These are phyloP conservation scores for Tetrapisispora fleetii DNA, from an alignment of 805 yeast species.

Conservation along the genomic window DNA sequence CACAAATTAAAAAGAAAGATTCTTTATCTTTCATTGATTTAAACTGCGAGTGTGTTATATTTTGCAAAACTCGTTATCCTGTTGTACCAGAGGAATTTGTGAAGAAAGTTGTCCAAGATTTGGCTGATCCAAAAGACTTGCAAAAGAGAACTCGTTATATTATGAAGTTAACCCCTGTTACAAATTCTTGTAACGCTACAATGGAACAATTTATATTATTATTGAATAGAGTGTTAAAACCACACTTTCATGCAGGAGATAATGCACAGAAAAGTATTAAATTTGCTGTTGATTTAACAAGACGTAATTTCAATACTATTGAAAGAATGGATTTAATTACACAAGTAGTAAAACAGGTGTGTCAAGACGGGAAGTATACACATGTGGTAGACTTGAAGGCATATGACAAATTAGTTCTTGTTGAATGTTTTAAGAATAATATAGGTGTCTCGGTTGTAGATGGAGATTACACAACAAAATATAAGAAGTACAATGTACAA, in stretches of 20 bases:
- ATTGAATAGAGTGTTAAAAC: constrained; percentile 48
- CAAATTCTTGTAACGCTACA: constrained; percentile 62
- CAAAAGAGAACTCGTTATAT: constrained; percentile 58
- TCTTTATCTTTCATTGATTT: constrained; percentile 50
- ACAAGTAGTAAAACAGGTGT: constrained; percentile 61
- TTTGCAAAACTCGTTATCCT: constrained; percentile 72
- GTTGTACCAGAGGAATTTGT: constrained; percentile 71
- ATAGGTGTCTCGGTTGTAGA: constrained; percentile 81
- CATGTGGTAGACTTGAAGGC: constrained; percentile 74
- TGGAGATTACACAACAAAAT: constrained; percentile 40
- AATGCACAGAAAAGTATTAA: constrained; percentile 28
- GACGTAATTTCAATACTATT: constrained; percentile 68
- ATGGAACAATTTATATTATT: constrained; percentile 56
- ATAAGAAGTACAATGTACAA: constrained; percentile 68
- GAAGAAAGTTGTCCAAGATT: constrained; percentile 50
- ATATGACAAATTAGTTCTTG: constrained; percentile 67
- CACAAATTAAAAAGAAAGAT: constrained; percentile 31
- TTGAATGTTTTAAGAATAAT: constrained; percentile 82
- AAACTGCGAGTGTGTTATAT: constrained; percentile 76
- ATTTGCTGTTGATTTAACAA: constrained; percentile 75
- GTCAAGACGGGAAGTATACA: constrained; percentile 44
- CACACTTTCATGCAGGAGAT: constrained; percentile 51
- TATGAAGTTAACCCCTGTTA: constrained; percentile 74
- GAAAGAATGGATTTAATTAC: constrained; percentile 66
- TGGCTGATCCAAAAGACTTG: constrained; percentile 34